Percentiles rank a stretch among this genome's conserved stretches.
Evolutionary conservation across 2,329 filamentous ascomycete genomes (phyloP).

Genomic region (Teratosphaeria viscida): DNA sequence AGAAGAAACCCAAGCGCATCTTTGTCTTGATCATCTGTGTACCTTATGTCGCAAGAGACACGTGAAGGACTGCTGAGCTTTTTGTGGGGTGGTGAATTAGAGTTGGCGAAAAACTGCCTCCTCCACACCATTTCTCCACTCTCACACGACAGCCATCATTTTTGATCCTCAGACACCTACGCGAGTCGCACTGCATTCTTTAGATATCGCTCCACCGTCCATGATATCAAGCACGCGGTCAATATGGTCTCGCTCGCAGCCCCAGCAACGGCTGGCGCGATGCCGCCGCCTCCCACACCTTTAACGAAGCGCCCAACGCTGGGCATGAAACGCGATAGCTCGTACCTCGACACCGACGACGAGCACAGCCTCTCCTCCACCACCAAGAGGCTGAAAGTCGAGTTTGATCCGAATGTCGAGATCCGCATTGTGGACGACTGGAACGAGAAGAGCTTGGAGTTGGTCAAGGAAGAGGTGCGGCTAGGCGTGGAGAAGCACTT

Average conservation of each 20-base stretch:
- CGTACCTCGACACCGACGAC: conserved; percentile 27
- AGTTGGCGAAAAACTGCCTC: neutral
- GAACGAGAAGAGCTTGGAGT: conserved; percentile 44
- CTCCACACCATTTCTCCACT: neutral
- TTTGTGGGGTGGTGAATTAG: neutral
- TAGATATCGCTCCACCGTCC: neutral
- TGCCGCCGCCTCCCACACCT: conserved; percentile 24
- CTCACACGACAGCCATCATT: neutral
- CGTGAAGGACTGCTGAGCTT: neutral
- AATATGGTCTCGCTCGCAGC: conserved; percentile 25
- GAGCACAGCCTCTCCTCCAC: conserved; percentile 24
- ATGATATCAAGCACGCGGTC: neutral
- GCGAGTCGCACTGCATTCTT: neutral
- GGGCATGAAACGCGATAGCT: conserved; percentile 27
- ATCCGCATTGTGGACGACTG: conserved; percentile 35
- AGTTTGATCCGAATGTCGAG: conserved; percentile 39
- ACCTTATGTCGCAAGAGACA: neutral
- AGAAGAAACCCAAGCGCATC: neutral
- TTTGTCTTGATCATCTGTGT: neutral
- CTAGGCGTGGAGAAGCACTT: conserved; percentile 33
- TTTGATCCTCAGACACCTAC: neutral
- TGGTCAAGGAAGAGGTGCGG: conserved; percentile 52
- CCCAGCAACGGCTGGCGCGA: conserved; percentile 15
- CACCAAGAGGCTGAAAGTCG: conserved; percentile 37
- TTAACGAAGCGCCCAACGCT: conserved; percentile 22